phyloP scores from a whole-genome alignment of 2,329 filamentous ascomycete genomes.

The Neoscytalidium dimidiatum region DNA sequence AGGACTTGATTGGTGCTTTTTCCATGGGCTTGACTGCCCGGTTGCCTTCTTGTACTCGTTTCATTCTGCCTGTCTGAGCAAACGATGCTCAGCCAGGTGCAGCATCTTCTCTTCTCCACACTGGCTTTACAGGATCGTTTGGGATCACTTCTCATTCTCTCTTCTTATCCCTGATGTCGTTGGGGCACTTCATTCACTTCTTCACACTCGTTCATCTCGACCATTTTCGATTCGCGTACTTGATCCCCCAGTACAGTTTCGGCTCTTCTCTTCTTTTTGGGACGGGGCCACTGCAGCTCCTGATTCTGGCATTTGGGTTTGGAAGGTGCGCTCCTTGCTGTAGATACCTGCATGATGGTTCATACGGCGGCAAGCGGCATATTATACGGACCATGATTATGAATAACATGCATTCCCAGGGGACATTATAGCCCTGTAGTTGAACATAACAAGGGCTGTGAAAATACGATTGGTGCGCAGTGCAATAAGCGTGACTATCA shows the following conservation, averaged over 20 bases:
- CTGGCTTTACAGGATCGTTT: neutral
- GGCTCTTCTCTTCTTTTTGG: neutral
- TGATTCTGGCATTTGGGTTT: slow-evolving; percentile 17
- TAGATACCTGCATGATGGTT: slow-evolving; percentile 11
- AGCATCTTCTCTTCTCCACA: slow-evolving; percentile 10
- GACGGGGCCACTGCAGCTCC: slow-evolving; percentile 12
- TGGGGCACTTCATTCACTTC: neutral
- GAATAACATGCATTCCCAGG: slow-evolving; percentile 1
- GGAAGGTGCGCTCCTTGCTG: slow-evolving; percentile 5
- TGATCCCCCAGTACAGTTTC: neutral
- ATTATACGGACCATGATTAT: slow-evolving; percentile 2
- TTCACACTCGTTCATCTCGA: neutral
- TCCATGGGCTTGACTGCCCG: neutral
- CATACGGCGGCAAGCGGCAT: slow-evolving; percentile 8
- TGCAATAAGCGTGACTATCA: neutral
- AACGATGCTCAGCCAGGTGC: neutral
- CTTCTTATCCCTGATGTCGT: neutral
- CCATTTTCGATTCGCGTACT: neutral
- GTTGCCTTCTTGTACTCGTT: slow-evolving; percentile 7
- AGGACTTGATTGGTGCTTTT: neutral
- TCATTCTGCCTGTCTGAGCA: neutral
- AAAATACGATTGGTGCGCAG: neutral
- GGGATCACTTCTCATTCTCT: neutral
- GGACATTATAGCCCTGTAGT: neutral
- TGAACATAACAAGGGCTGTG: neutral